phyloP scores from a whole-genome alignment of 2,329 filamentous ascomycete genomes.

The Trichophyton verrucosum region DNA sequence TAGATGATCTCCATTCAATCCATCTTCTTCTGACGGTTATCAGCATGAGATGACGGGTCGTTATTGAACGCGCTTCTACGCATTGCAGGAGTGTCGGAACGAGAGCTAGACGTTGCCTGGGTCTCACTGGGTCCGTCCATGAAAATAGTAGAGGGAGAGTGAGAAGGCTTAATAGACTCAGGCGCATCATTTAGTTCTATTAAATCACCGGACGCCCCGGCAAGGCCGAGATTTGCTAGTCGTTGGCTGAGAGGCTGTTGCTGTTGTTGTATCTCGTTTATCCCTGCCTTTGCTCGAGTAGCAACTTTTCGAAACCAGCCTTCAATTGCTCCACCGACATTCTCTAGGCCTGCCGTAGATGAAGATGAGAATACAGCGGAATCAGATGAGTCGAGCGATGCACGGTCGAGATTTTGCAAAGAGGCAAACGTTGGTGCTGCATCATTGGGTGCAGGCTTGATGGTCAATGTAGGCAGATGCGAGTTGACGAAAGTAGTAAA shows the following conservation, averaged over 20 bases:
- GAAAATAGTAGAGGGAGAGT: neutral
- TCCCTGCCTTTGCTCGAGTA: slow-evolving; percentile 28
- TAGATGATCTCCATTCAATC: neutral
- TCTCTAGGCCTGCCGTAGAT: slow-evolving; percentile 49
- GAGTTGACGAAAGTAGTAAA: slow-evolving; percentile 75
- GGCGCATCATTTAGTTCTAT: slow-evolving; percentile 33
- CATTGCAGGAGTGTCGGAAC: neutral
- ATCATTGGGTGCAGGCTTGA: slow-evolving; percentile 48
- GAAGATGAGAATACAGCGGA: slow-evolving; percentile 23
- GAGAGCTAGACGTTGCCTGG: neutral
- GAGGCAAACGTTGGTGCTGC: slow-evolving; percentile 39
- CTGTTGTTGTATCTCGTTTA: slow-evolving; percentile 32
- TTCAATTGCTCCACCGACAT: slow-evolving; percentile 76
- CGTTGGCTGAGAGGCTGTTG: slow-evolving; percentile 4
- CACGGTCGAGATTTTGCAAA: slow-evolving; percentile 11
- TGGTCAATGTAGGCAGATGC: slow-evolving; percentile 66
- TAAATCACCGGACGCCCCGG: slow-evolving; percentile 27
- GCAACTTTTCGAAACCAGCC: slow-evolving; percentile 81
- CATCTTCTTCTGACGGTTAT: neutral
- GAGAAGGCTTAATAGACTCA: slow-evolving; percentile 11
- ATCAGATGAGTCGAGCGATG: slow-evolving; percentile 25
- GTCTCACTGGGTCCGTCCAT: neutral
- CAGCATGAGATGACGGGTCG: neutral
- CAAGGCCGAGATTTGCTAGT: slow-evolving; percentile 15
- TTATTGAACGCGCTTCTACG: neutral